A percentile compares a stretch with the other conserved stretches of the same genome.
Evolutionary conservation across 202 grass and related monocot genomes (phyloP).

Genomic region (Hordeum pubiflorum): DNA sequence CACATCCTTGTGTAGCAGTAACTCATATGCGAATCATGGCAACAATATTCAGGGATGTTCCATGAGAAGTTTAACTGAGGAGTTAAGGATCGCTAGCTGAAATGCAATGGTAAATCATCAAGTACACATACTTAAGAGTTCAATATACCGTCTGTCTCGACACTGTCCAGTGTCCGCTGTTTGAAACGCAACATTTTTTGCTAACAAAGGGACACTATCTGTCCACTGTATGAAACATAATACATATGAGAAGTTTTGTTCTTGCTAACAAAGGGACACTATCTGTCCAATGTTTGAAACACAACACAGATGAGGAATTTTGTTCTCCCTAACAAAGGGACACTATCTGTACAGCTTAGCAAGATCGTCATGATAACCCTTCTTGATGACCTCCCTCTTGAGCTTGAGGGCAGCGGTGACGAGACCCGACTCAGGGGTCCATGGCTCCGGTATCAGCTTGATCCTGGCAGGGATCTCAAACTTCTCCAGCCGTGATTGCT

Average conservation of each 20-base stretch:
- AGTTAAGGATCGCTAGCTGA: not conserved
- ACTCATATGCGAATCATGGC: not conserved
- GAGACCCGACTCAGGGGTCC: conserved; percentile 78
- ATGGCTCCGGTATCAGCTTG: conserved; percentile 63
- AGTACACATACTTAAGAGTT: not conserved
- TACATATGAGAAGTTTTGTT: not conserved
- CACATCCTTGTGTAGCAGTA: not conserved
- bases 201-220: no score
- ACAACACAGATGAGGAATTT: not conserved
- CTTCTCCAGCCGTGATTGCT: conserved; percentile 61
- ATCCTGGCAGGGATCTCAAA: conserved; percentile 86
- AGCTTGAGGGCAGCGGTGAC: conserved; percentile 87
- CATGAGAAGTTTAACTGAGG: not conserved
- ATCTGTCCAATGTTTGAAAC: not conserved
- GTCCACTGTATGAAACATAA: not conserved
- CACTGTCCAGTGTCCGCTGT: not conserved
- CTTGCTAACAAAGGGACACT: not conserved
- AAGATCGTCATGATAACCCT: conserved; percentile 51
- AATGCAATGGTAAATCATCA: not conserved
- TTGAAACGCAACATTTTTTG: not conserved
- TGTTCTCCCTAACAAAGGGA: not conserved
- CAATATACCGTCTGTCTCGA: not conserved
- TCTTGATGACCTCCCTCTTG: conserved; percentile 83
- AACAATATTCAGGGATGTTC: not conserved
- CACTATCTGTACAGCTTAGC: conserved; percentile 46